phyloP scores from a whole-genome alignment of 305 asterid species.

The Fraxinus xanthoxyloides region DNA sequence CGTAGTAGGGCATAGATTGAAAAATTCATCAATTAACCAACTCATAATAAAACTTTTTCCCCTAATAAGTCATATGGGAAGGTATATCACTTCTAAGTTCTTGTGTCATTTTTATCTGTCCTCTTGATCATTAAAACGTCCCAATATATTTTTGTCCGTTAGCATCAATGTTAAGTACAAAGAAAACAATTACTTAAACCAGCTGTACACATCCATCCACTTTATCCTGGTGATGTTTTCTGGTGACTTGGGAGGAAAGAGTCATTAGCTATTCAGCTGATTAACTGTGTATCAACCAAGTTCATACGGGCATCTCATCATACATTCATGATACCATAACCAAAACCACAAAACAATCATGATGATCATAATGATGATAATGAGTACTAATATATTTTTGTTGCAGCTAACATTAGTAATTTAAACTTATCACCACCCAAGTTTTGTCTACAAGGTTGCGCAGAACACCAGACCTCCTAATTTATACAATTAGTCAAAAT shows the following conservation, averaged over 20 bases:
- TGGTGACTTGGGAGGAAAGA: background rate
- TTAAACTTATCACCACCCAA: background rate
- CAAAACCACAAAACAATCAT: background rate
- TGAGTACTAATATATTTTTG: background rate
- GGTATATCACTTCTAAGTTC: background rate
- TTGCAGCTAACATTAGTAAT: background rate
- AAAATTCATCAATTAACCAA: background rate
- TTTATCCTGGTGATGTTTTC: background rate
- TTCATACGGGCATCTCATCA: background rate
- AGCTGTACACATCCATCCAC: background rate
- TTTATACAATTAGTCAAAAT: background rate
- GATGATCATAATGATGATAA: background rate
- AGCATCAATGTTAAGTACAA: background rate
- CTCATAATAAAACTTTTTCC: background rate
- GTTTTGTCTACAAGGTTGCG: constrained; percentile 14
- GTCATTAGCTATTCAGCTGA: background rate
- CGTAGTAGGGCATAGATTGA: background rate
- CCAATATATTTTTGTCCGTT: background rate
- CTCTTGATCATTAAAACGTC: background rate
- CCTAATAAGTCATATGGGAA: background rate
- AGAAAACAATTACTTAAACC: background rate
- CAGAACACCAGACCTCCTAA: background rate
- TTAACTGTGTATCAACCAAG: background rate
- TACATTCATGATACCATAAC: background rate
- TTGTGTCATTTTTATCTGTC: background rate